Evolutionary conservation across 345 rosid species (phyloP), one percentile per base, ranked within the genome.

Genomic region (Cardamine occulta): DNA sequence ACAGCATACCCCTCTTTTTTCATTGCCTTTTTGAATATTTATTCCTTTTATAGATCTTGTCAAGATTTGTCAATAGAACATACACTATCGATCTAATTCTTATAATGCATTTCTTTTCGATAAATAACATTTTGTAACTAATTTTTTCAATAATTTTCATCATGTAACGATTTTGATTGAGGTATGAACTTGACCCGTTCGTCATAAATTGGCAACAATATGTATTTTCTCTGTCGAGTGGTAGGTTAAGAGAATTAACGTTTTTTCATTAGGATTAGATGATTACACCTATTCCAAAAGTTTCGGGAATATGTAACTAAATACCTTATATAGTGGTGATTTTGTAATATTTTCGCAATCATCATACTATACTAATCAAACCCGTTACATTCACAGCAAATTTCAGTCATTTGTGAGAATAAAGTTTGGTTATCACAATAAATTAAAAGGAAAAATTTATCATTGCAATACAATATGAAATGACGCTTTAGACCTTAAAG

Each of bases 1-100:
- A 75, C 63, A 63, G 64, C 71, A 63, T 54, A 63, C 42, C 60
- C 66, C 48, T 70, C 75, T 63, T 76, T 21, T 76, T 8, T 68
- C 48, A 62, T 75, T 70, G 59, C 65, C 71, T 63, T 76, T 68
- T 60, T 15, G 21, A 68, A 34, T 12, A 15, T 32, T 32, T 47
- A 23, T 73, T 39, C 51, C 76, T 70, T 70, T 77, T 56, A 54
- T 63, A 70, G 80, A 76, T 76, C 70, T 56, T 77, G 72, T 77
- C 37, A 70, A 69, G 80, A 76, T 76, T 70, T 69, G 59, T 44
- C 63, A 44, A 68, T 40, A 61, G 40, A 52, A 61, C 63, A 69
- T 32, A 54, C 66, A 69, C 75, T 42, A 66, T 54, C 45, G 45
- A 52, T 49, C 47, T 47, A 55, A 55, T 35, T 61, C 49, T 49